Evolutionary conservation across 371 early-diverging fungal genomes (phyloP), one percentile per base, ranked within the genome.

Genomic region (Mortierella sp.): DNA sequence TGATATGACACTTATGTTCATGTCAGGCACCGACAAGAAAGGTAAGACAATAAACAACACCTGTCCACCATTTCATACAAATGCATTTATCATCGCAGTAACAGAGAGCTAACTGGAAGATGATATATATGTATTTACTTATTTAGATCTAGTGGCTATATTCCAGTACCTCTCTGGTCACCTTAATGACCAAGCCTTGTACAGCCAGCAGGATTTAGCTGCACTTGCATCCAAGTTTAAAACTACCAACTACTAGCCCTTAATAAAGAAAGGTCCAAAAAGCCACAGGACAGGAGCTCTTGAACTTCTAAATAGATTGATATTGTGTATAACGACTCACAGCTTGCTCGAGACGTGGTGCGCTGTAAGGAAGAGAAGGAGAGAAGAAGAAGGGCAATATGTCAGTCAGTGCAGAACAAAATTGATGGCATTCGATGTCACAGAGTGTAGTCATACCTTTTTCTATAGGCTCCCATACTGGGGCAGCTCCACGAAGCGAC

Each of bases 1-100:
- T 63, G 86, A 89, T 37, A 92, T 93, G 92, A 78, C 88, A 35
- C 73, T 90, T 64, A 91, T 92, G 92, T 93, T 94, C 69, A 70
- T 93, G 69, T 83, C 84, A 20, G 83, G 80, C 40, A 75, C 80
- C 8, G 90, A 92, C 24, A 87, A 87, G 75, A 75, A 85, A 85
- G 49, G 49, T 49, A 20, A 20, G n/a, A 43, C 43, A 43, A 43
- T 2, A 43, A 43, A 43, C 30, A 30, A 30, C 2, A 4, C 30
- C 30, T 30, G 30, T 30, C 16, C 43, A 18, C 32, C 30, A 30
- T 57, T 58, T 37, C 26, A 49, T 49, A 2, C 49, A 49, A 20
- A 6, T 26, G n/a, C 51, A 16, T 51, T 26, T 58, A 4, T 49
- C n/a, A 20, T 20, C 1, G 5, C 49, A 49, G 16, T 4, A 20